Evolutionary conservation across 2,329 filamentous ascomycete species (phyloP).

Genomic region (Calonectria pseudoreteaudii): DNA sequence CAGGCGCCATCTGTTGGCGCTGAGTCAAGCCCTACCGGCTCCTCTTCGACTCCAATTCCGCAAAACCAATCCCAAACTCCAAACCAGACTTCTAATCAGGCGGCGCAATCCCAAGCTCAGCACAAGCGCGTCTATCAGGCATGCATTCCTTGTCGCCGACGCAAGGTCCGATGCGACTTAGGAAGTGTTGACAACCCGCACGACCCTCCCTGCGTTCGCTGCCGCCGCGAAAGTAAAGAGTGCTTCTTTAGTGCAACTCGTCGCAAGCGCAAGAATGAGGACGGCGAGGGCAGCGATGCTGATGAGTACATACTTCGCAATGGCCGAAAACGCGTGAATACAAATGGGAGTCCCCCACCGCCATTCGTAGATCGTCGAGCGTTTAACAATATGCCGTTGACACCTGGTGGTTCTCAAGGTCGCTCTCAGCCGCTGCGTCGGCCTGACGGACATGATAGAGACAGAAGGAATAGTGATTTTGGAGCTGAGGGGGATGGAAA

Average conservation of each 20-base stretch:
- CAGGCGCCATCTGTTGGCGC: slow-evolving; percentile 37
- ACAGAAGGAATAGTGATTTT: slow-evolving; percentile 49
- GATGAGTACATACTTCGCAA: slow-evolving; percentile 80
- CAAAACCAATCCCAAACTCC: slow-evolving; percentile 34
- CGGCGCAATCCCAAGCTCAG: slow-evolving; percentile 46
- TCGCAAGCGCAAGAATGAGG: slow-evolving; percentile 85
- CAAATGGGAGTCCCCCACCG: slow-evolving; percentile 59
- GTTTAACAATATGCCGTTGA: slow-evolving; percentile 68
- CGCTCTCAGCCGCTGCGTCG: slow-evolving; percentile 74
- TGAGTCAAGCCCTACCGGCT: slow-evolving; percentile 42
- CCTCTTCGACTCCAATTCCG: slow-evolving; percentile 33
- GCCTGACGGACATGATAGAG: slow-evolving; percentile 59
- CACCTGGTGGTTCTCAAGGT: slow-evolving; percentile 74
- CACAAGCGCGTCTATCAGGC: slow-evolving; percentile 74
- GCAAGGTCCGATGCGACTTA: slow-evolving; percentile 72
- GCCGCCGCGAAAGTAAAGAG: slow-evolving; percentile 93
- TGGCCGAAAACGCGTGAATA: slow-evolving; percentile 75
- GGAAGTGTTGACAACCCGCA: slow-evolving; percentile 91
- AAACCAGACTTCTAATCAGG: slow-evolving; percentile 31
- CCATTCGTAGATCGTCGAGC: slow-evolving; percentile 57
- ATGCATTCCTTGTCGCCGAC: slow-evolving; percentile 71
- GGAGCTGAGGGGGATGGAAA: slow-evolving; percentile 65
- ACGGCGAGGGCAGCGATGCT: slow-evolving; percentile 63
- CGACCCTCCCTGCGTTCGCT: slow-evolving; percentile 93
- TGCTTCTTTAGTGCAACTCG: slow-evolving; percentile 97